Evolutionary conservation across 305 asterid genomes (phyloP).

Genomic region (Rubia peregrina): DNA sequence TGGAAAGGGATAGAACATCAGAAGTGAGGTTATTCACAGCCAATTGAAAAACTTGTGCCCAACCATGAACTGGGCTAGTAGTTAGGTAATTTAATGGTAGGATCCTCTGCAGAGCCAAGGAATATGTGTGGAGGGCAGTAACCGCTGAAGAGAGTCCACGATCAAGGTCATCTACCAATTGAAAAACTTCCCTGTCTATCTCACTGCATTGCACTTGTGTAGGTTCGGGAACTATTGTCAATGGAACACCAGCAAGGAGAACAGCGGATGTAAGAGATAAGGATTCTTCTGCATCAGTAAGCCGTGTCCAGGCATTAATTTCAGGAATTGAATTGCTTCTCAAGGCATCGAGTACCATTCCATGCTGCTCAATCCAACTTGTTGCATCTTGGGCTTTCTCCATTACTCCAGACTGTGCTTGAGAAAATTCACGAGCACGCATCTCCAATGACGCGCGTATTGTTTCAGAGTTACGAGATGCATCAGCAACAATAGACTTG

Average conservation of each 20-base stretch:
- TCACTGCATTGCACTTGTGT: constrained; percentile 92
- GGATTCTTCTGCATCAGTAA: constrained; percentile 66
- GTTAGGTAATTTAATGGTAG: constrained; percentile 82
- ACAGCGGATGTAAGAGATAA: constrained; percentile 83
- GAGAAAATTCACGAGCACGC: constrained; percentile 77
- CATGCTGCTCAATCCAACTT: constrained; percentile 55
- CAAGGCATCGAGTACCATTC: constrained; percentile 83
- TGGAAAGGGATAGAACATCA: constrained; percentile 60
- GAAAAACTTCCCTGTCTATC: constrained; percentile 87
- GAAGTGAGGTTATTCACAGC: constrained; percentile 66
- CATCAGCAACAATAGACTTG: constrained; percentile 71
- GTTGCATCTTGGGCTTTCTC: no score
- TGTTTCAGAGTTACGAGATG: constrained; percentile 62
- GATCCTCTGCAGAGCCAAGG: constrained; percentile 80
- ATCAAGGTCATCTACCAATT: constrained; percentile 64
- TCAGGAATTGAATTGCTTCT: constrained; percentile 75
- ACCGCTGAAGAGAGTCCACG: constrained; percentile 80
- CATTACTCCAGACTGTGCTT: constrained; percentile 37
- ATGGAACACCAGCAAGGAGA: constrained; percentile 82
- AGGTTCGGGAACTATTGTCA: constrained; percentile 97
- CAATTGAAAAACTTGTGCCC: constrained; percentile 78
- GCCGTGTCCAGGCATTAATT: constrained; percentile 42
- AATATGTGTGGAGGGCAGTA: constrained; percentile 73
- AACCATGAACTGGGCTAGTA: constrained; percentile 87
- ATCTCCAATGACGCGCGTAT: constrained; percentile 33